Base-by-base conservation (phyloP, 257 asterid species). In the Nicotiana undulata region DNA sequence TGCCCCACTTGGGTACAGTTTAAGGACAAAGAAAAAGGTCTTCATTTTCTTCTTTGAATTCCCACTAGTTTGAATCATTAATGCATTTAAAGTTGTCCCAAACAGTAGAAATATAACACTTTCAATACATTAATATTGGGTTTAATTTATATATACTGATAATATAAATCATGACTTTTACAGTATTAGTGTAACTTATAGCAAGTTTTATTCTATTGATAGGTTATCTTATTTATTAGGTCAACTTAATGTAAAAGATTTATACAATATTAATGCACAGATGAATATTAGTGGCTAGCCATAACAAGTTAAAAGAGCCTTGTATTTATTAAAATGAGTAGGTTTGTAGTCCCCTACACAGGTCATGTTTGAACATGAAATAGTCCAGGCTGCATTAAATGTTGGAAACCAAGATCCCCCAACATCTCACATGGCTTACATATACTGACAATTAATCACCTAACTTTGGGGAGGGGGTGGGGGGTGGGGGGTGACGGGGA, bases 351-450 rank as follows among this genome's bases (percentile, higher is more conserved):
- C 90, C 87, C 92, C 86, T 63, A 79, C 56, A 82, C 40, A 79
- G 84, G 88, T 83, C 88, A 82, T 80, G 77, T 84, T 88, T 85
- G 89, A 83, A 85, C 87, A 81, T 81, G 82, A 87, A 87, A 82
- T 84, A 74, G 90, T 86, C 89, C 83, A 84, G 86, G 86, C 83
- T 78, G 32, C 87, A 85, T 87, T 90, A 83, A 90, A 84, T 88
- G 82, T 86, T 79, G 82, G 81, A 82, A 85, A 80, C 53, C 65
- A 79, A 87, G 77, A 83, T 85, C 56, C 77, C 68, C 86, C 82
- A 88, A 89, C 94, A 87, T 80, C 81, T 83, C 92, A 90, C 95
- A 86, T 92, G 95, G 88, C 88, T 75, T 83, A 84, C 90, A 85
- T 82, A 79, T 58, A 65, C 89, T 80, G 82, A 77, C 85, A 83